Base-by-base conservation (phyloP, 2,329 filamentous ascomycete genomes). In the Calonectria montana region DNA sequence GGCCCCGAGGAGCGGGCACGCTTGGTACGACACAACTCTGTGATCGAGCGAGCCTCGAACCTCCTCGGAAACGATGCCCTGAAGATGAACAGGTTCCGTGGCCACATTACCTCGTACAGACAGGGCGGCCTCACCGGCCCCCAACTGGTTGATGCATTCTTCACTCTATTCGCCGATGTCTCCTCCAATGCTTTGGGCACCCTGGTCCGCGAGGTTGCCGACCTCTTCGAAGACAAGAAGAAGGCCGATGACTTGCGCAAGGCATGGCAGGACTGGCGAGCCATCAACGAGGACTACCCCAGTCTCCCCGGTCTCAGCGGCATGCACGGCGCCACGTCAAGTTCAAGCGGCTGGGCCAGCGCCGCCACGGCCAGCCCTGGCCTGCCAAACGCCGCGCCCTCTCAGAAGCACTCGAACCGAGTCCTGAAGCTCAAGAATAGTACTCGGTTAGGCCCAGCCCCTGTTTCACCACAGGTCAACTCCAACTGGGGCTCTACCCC, bases 231-330 rank as follows among this genome's bases (percentile, higher is more conserved):
- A 77, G 93, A 97, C 76, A 89, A 93, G 62, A 81, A 83, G 21
- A 98, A 97, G 81, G 91, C 91, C 1, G 92, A 93, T 65, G 88
- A 87, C 0, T 86, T 99, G 3, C 90, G 95, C 29, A 93, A 93
- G 78, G 94, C 96, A 1, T 98, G 96, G 95, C 94, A 95, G 77
- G 94, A 98, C 83, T 98, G 96, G 94, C 94, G 94, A 57, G 95
- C 95, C 43, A 97, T 97, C 84, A 97, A 97, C 76, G 96, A 98
- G 83, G 96, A 98, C 81, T 98, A 98, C 77, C 96, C 96, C 0
- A 94, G 94, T 2, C 87, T 98, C 1, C 96, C 96, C 1, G 93
- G 93, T 0, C 89, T 94, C 0, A 89, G 90, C 67, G 93, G 93
- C 63, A 90, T 93, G 83, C 88, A 92, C 43, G 91, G 92, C 29